Evolutionary conservation across 345 rosid genomes (phyloP), one percentile per base, ranked within the genome.

Genomic region (Trapa incisa): DNA sequence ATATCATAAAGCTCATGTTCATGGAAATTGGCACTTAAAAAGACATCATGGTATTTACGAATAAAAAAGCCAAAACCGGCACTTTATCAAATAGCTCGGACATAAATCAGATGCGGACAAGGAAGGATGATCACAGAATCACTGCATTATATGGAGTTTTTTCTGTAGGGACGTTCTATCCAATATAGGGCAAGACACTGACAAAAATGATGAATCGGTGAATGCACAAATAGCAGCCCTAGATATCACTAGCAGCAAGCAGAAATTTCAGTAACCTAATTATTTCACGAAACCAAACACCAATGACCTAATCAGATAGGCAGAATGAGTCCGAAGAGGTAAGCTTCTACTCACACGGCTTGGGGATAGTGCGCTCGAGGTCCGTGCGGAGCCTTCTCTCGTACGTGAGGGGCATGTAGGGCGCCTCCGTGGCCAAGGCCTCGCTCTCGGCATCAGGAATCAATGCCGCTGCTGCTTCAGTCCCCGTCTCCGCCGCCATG

Each of bases 401-500:
- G 54, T 37, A 80, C 47, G 99, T 91, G 50, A 80, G 82, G n/a
- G 99, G 89, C 0, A 92, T 96, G 45, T 57, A 77, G 2, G 86
- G 87, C 50, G 99, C 96, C 70, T 81, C 83, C 6, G 84, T 84
- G 10, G 84, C 82, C 81, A 85, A 54, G 37, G 93, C 76, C 61
- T 72, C 75, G 65, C 60, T 67, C 50, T 72, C 75, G 9, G 42
- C 11, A 5, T 43, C 32, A 6, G 65, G 17, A 66, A 61, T 37
- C 45, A n/a, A 62, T 0, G 41, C 37, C 47, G 65, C 47, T 50
- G 73, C 22, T 67, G 64, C 62, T 22, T 53, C 47, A 35, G 67
- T 50, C 50, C 45, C 63, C 50, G 48, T 56, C 56, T n/a, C 56
- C 56, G 22, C 22, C 6, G 56, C 48, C 48, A 45, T 45, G 48